Percentiles rank a stretch among this genome's conserved stretches.
These are phyloP conservation scores for Starmerella sirachaensis DNA, from an alignment of 805 yeast species.

Conservation along the genomic window DNA sequence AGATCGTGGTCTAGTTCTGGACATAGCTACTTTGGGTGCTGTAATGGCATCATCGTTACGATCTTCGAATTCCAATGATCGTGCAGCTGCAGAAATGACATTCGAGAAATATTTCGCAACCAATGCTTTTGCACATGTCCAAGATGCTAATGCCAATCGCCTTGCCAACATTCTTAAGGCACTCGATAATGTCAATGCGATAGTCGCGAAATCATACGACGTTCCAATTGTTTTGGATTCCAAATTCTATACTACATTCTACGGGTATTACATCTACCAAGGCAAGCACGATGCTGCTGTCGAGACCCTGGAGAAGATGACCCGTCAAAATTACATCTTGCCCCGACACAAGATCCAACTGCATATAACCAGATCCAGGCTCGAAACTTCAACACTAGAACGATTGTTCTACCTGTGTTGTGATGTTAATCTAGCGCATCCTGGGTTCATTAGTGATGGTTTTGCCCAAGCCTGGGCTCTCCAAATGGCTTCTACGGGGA, in stretches of 20 bases:
- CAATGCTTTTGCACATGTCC: neutral
- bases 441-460: conserved; percentile 12
- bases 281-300: conserved; percentile 9
- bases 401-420: conserved; percentile 14
- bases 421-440: conserved; percentile 10
- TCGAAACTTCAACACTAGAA: conserved; percentile 1
- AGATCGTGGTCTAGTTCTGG: conserved; percentile 21
- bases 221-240: conserved; percentile 11
- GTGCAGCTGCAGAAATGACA: conserved; percentile 22
- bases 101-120: conserved; percentile 10
- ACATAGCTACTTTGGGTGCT: conserved; percentile 22
- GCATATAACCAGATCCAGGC: neutral
- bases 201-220: neutral
- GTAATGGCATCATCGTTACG: conserved; percentile 21
- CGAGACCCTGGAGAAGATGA: conserved; percentile 11
- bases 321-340: conserved; percentile 8
- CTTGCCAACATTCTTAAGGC: conserved; percentile 8
- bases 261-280: conserved; percentile 3
- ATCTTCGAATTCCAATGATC: conserved; percentile 14
- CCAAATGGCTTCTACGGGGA: too few relatives aligned
- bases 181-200: conserved; percentile 9
- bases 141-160: neutral
- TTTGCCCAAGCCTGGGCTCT: too few relatives aligned
- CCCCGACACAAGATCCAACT: conserved; percentile 5
- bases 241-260: conserved; percentile 2